Percentiles rank a stretch among this genome's conserved stretches.
phyloP scores from a whole-genome alignment of 768 basidiomycete genomes.

The Strobilomyces confusus region DNA sequence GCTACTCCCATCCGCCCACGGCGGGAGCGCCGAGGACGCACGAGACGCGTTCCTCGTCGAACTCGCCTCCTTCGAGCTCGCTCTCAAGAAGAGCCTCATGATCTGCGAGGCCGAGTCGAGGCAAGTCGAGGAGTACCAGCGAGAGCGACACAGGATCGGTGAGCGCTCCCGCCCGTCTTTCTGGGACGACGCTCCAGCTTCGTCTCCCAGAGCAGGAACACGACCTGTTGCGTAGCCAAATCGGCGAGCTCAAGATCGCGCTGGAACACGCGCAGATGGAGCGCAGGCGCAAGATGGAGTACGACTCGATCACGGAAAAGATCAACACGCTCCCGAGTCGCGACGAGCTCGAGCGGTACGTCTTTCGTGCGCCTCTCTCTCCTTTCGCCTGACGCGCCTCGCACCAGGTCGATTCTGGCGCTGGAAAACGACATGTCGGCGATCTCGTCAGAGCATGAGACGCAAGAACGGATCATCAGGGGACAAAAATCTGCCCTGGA shows the following conservation, averaged over 20 bases:
- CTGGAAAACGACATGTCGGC: constrained; percentile 78
- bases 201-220: constrained; percentile 61
- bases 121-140: constrained; percentile 81
- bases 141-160: constrained; percentile 71
- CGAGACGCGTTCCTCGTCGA: constrained; percentile 78
- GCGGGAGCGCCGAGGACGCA: constrained; percentile 56
- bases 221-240: constrained; percentile 60
- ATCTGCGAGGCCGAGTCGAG: constrained; percentile 82
- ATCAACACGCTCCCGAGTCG: constrained; percentile 73
- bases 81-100: constrained; percentile 75
- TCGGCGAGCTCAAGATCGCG: constrained; percentile 70
- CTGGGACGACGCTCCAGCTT: background rate
- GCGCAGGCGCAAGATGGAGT: constrained; percentile 78
- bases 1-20: constrained; percentile 30
- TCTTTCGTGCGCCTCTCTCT: constrained; percentile 10
- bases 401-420: constrained; percentile 56
- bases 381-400: background rate
- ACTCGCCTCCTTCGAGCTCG: constrained; percentile 68
- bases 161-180: constrained; percentile 23
- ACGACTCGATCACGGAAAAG: constrained; percentile 80
- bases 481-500: constrained; percentile 68
- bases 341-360: constrained; percentile 74
- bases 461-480: constrained; percentile 60
- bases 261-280: constrained; percentile 77
- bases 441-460: constrained; percentile 71